Evolutionary conservation across 495 filamentous ascomycete species (phyloP), one percentile per base, ranked within the genome.

Genomic region (Lineolata rhizophorae): DNA sequence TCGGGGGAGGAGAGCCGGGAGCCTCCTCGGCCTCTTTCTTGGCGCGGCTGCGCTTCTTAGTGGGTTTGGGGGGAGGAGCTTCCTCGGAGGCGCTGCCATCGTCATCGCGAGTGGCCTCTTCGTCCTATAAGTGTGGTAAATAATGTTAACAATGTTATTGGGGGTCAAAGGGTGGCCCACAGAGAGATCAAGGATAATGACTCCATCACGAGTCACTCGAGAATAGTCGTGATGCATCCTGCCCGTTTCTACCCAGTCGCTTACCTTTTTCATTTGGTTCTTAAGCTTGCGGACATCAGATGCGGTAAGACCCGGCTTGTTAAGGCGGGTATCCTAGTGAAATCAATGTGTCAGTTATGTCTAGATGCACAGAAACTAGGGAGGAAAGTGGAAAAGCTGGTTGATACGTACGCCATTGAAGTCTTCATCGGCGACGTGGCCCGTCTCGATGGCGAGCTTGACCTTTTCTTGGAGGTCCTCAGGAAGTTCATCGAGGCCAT

Each of bases 381-480:
- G 24, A 12, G 14, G 14, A 8, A 19, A 19, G 25, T n/a, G 12
- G 13, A 17, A 18, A n/a, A n/a, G n/a, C n/a, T n/a, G n/a, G n/a
- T n/a, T 37, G 19, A 37, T 5, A 47, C 72, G 55, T 60, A 85
- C 78, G 0, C 77, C 75, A 3, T 63, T 70, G 72, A 78, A 87
- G 31, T 82, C 80, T 20, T 72, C 70, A 32, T 76, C 64, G 37
- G 69, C 67, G 34, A 90, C 68, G 41, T 83, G 73, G 5, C 76
- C 78, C 38, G 74, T 58, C 17, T 58, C 60, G 5, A 90, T 32
- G 11, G 69, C 76, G 17, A 55, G 55, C 33, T 50, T 48, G 20
- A 84, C 50, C 50, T 77, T 82, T 15, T 58, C 63, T 48, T 73
- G 64, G 4, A 59, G 19, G 0, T 75, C 72, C 11, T 58, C 53